phyloP scores from a whole-genome alignment of 306 rosid genomes.

The Spatholobus suberectus region DNA sequence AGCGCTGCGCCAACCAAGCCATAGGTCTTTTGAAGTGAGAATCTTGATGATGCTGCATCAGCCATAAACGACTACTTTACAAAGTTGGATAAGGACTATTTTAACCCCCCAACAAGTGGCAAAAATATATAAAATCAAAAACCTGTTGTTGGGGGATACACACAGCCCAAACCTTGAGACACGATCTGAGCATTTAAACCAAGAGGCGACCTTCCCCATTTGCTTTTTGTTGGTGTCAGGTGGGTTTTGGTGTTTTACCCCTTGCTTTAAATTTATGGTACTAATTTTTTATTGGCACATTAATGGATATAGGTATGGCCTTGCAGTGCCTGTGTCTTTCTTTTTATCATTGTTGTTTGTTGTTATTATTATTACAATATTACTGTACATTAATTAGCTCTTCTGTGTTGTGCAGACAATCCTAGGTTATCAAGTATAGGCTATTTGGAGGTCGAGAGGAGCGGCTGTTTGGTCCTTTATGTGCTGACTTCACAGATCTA shows the following conservation, averaged over 20 bases:
- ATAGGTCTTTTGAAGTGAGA: conserved; percentile 67
- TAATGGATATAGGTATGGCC: conserved; percentile 18
- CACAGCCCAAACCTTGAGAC: conserved; percentile 12
- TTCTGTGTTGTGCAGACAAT: conserved; percentile 34
- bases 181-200: conserved; percentile 39
- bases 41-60: conserved; percentile 99
- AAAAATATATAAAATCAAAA: neutral
- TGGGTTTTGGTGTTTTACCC: conserved; percentile 36
- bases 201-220: conserved; percentile 25
- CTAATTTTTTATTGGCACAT: neutral
- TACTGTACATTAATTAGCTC: conserved; percentile 16
- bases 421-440: conserved; percentile 43
- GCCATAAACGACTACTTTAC: conserved; percentile 71
- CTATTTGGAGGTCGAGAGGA: conserved; percentile 28
- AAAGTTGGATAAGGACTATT: conserved; percentile 33
- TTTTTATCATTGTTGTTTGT: neutral
- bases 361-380: neutral
- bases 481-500: conserved; percentile 57
- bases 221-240: conserved; percentile 51
- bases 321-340: neutral
- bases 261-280: conserved; percentile 3
- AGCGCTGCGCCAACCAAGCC: conserved; percentile 30
- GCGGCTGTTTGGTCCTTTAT: conserved; percentile 38
- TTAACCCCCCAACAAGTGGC: conserved; percentile 2
- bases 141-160: neutral